Evolutionary conservation across 1,284 basidiomycete species (phyloP), one percentile per base, ranked within the genome.

Genomic region (Coniferiporia sulphurascens): DNA sequence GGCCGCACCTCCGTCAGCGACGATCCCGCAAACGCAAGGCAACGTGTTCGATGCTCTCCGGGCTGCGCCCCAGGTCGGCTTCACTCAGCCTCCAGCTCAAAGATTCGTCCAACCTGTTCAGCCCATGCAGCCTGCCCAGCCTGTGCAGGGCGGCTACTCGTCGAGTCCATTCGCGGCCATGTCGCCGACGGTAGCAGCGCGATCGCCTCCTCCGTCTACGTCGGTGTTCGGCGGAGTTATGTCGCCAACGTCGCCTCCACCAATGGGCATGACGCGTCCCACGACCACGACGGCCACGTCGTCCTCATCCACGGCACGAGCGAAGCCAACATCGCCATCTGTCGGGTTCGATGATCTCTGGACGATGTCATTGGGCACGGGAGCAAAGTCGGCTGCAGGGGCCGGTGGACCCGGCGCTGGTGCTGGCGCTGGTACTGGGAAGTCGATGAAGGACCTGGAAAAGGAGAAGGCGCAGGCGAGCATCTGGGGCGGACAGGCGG

Each of bases 321-420:
- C 53, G 67, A 72, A 56, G 64, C 77, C 63, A 66, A 69, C 66
- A 69, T 78, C 66, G 15, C 63, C 64, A 10, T 61, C 62, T 15
- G 56, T 63, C 44, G 80, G 78, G 67, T 98, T 98, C 68, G 95
- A 96, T 66, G 95, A 98, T 70, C 74, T 98, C 61, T 98, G 93
- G 91, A 84, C 84, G 17, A 81, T 94, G 76, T 92, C 91, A 1
- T 80, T 96, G 19, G 88, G 89, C 36, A 70, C 75, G 2, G 69
- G 68, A 60, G 56, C 68, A 7, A 19, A 27, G 50, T 56, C 69
- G 5, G 64, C 70, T 6, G 35, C 61, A 4, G 67, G 69, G 0
- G 67, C 64, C 17, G 66, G 69, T 0, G 67, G 65, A 27, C 5
- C 27, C 27, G 27, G 27, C 5, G 27, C 27, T 27, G 27, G 27